Base-by-base conservation (phyloP, 1,284 basidiomycete genomes). In the Cryptococcus deneoformans region DNA sequence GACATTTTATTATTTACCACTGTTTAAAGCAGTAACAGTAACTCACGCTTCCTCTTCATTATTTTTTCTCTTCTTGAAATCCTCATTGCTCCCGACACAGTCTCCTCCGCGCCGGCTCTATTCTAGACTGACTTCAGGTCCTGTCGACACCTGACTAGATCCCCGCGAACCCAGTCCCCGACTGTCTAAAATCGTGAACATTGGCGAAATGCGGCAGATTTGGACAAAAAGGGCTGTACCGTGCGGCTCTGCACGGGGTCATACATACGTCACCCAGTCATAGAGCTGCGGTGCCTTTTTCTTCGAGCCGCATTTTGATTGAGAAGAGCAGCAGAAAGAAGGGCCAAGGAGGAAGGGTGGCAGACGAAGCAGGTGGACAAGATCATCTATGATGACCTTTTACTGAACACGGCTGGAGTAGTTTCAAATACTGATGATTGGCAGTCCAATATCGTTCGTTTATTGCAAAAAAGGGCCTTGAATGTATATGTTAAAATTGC, bases 61-160 rank as follows among this genome's bases (percentile, higher is more conserved):
- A 5, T 29, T 29, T 29, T 29, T 20, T 20, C 20, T 20, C 20
- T 20, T 20, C 20, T 20, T 20, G 20, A 20, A 8, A 24, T 16
- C 35, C 5, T 42, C 37, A 48, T 36, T 50, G 5, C 16, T 24
- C 38, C 50, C 48, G 24, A 16, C 44, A 24, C 40, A 92, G 89
- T 9, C 86, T 93, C 68, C 79, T 93, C 8, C 84, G 87, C 67
- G 84, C 89, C 11, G 91, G 92, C 73, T 20, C 20, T 20, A 20
- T 20, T 20, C 20, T 20, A 20, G 20, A 20, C 20, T 20, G 20
- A 20, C 20, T 20, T 20, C 20, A 20, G 20, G 20, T 20, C 20
- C 20, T 20, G 20, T 20, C 20, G 20, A 20, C 20, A 20, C 20
- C 20, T 20, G 20, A 2, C 20, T 20, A 20, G 20, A 20, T 20